A percentile compares a stretch with the other conserved stretches of the same genome.
Conservation (phyloP, 768 basidiomycete genomes). For the Psilocybe azurescens region DNA sequence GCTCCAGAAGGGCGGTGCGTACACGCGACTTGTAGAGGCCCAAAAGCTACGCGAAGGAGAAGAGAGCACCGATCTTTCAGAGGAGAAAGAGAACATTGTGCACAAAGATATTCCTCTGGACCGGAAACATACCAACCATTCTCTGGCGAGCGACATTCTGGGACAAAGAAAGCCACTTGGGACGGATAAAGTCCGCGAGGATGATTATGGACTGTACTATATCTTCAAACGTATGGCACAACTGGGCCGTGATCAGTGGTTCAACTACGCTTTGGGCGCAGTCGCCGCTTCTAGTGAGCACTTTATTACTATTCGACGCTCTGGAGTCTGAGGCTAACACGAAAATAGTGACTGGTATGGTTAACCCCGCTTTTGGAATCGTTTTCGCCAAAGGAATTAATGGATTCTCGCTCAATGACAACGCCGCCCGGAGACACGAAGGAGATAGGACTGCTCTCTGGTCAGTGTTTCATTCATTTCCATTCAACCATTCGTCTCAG, state of each 20-base stretch:
- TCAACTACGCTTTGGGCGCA: conserved; percentile 58
- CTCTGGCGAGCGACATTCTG: conserved; percentile 66
- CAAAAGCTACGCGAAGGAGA: conserved; percentile 72
- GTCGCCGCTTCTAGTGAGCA: conserved; percentile 35
- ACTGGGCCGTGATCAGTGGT: conserved; percentile 64
- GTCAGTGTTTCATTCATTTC: conserved; percentile 26
- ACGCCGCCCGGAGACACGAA: conserved; percentile 46
- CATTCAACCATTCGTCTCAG: no score
- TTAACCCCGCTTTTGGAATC: conserved; percentile 74
- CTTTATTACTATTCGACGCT: background rate
- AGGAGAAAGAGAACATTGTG: background rate
- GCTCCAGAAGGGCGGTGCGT: conserved; percentile 67
- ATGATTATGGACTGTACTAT: conserved; percentile 44
- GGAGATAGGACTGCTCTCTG: conserved; percentile 76
- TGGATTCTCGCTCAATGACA: conserved; percentile 52
- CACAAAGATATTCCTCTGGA: conserved; percentile 65
- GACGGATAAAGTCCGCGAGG: conserved; percentile 15
- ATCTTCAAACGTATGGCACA: conserved; percentile 72
- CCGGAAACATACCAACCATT: conserved; percentile 60
- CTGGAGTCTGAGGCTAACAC: no score
- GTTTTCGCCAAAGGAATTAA: conserved; percentile 63
- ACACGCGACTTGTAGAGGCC: conserved; percentile 73
- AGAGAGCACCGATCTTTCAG: conserved; percentile 9
- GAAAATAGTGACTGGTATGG: conserved; percentile 16
- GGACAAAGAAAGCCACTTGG: conserved; percentile 36